Percentiles rank a stretch among this genome's conserved stretches.
phyloP scores from a whole-genome alignment of 108 stramenopile species.

The Aurantiochytrium sp. region DNA sequence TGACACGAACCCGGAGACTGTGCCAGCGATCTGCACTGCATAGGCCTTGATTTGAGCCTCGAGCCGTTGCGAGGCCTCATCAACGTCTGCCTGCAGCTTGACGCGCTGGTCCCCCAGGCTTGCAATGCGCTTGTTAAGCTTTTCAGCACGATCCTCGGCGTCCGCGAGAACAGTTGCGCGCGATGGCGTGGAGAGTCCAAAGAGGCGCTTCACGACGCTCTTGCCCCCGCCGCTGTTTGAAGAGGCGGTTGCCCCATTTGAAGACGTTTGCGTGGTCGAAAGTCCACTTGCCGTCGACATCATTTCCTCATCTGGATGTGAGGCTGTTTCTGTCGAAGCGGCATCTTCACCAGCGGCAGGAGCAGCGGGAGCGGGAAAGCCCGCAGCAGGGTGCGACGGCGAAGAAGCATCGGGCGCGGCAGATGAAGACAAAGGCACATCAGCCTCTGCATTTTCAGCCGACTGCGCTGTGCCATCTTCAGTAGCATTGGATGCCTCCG shows the following conservation, averaged over 20 bases:
- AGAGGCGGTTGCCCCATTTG: too few relatives aligned
- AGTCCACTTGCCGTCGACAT: too few relatives aligned
- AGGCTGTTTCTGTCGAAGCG: too few relatives aligned
- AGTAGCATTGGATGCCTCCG: background rate
- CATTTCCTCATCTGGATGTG: too few relatives aligned
- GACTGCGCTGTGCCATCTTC: too few relatives aligned
- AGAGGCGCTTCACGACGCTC: background rate
- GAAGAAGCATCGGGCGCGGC: too few relatives aligned
- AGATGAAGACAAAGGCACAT: too few relatives aligned
- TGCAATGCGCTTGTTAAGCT: background rate
- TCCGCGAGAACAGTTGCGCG: background rate
- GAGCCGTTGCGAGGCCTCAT: background rate
- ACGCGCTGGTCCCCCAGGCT: background rate
- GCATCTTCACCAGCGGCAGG: too few relatives aligned
- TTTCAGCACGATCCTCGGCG: background rate
- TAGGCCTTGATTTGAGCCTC: background rate
- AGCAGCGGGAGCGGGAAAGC: too few relatives aligned
- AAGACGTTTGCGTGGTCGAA: too few relatives aligned
- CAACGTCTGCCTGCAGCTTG: background rate
- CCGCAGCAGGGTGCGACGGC: too few relatives aligned
- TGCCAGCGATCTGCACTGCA: constrained; percentile 14
- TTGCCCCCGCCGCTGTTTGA: background rate
- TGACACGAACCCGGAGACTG: background rate
- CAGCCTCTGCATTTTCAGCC: too few relatives aligned
- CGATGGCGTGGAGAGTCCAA: background rate